Percentiles rank a stretch among this genome's conserved stretches.
Conservation (phyloP, 768 basidiomycete genomes). For the Epithele typhae region DNA sequence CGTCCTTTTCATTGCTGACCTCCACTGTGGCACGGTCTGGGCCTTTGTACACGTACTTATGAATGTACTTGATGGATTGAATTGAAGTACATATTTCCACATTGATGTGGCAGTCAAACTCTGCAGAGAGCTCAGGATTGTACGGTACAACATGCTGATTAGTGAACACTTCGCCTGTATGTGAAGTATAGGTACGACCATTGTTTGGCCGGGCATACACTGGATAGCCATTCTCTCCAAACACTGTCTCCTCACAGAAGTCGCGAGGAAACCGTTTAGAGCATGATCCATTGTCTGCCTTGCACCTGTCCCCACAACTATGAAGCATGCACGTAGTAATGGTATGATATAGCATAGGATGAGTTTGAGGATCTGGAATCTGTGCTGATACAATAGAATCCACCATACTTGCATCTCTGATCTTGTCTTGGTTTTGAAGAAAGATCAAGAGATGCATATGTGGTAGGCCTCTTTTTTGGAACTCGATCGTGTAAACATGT, state of each 20-base stretch:
- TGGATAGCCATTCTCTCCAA: conserved; percentile 40
- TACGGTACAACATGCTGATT: conserved; percentile 44
- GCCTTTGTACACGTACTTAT: conserved; percentile 51
- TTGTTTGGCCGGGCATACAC: conserved; percentile 31
- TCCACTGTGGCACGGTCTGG: conserved; percentile 35
- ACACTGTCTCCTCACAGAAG: conserved; percentile 30
- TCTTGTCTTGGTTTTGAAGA: conserved; percentile 29
- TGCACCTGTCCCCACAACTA: too few species aligned
- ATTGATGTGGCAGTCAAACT: conserved; percentile 47
- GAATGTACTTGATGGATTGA: conserved; percentile 39
- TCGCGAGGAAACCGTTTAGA: conserved; percentile 41
- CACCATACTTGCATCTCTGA: conserved; percentile 32
- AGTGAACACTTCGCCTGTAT: neutral
- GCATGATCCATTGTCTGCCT: conserved; percentile 37
- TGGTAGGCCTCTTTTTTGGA: conserved; percentile 53
- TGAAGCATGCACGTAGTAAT: conserved; percentile 44
- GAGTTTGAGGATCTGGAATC: conserved; percentile 35
- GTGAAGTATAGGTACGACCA: conserved; percentile 25
- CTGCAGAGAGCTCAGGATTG: conserved; percentile 28
- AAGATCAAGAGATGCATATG: conserved; percentile 50
- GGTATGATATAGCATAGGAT: conserved; percentile 37
- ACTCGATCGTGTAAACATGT: conserved; percentile 50
- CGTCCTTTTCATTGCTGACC: conserved; percentile 24
- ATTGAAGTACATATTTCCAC: conserved; percentile 38
- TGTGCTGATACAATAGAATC: conserved; percentile 38